Conservation (phyloP, 805 yeast genomes). For the Cyberlindnera subsufficiens region DNA sequence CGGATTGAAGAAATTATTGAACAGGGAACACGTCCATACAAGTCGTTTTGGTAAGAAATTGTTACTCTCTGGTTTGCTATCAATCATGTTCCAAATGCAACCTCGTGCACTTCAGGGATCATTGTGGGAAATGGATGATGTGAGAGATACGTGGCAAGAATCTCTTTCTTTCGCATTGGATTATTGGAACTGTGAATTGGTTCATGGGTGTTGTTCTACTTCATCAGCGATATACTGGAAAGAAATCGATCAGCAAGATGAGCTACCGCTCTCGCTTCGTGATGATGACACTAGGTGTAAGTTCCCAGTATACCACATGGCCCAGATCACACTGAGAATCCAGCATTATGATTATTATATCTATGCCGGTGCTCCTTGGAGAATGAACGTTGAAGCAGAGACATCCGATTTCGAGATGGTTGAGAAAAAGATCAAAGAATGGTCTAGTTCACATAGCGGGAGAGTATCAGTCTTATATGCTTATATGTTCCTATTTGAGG, state of each 20-base stretch:
- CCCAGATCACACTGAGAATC: conserved; percentile 64
- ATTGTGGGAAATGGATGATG: conserved; percentile 36
- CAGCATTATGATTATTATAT: conserved; percentile 76
- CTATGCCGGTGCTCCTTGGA: conserved; percentile 76
- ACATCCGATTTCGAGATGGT: conserved; percentile 43
- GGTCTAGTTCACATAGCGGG: conserved; percentile 45
- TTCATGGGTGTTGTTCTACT: conserved; percentile 28
- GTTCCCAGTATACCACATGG: conserved; percentile 64
- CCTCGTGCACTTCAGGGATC: conserved; percentile 60
- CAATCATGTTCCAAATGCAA: conserved; percentile 67
- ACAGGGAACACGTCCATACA: conserved; percentile 39
- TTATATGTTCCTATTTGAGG: conserved; percentile 54
- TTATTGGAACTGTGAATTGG: conserved; percentile 52
- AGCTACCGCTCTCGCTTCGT: conserved; percentile 18
- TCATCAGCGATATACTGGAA: conserved; percentile 18
- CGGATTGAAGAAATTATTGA: conserved; percentile 52
- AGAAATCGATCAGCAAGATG: conserved; percentile 9
- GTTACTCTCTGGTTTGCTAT: conserved; percentile 57
- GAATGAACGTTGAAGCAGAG: conserved; percentile 64
- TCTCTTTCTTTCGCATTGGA: conserved; percentile 64
- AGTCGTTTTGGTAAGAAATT: conserved; percentile 63
- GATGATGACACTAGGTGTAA: conserved; percentile 46
- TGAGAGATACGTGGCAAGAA: conserved; percentile 60
- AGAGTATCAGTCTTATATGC: conserved; percentile 54
- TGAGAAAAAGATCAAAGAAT: conserved; percentile 41